Percentiles rank a stretch among this genome's conserved stretches.
These are phyloP conservation scores for Begonia peltatifolia DNA, from an alignment of 306 rosid species.

Conservation along the genomic window DNA sequence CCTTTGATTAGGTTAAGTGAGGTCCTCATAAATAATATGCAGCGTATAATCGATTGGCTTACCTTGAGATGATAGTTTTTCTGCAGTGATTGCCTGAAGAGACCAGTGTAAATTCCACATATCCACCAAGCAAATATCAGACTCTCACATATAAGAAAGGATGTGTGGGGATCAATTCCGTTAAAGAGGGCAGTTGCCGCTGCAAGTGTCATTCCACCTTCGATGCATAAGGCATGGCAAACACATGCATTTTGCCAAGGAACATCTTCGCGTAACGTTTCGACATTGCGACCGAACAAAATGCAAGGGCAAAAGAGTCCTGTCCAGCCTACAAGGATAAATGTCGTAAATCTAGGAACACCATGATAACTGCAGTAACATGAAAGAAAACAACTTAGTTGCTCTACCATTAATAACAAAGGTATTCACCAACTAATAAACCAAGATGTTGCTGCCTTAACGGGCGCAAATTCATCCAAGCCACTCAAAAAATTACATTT, in stretches of 20 bases:
- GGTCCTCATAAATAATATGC: too few species aligned
- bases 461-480: too few species aligned
- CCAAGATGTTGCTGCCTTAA: too few species aligned
- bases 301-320: conserved; percentile 93
- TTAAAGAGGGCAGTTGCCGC: conserved; percentile 49
- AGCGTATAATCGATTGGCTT: background rate
- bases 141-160: conserved; percentile 72
- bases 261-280: conserved; percentile 56
- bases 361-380: background rate
- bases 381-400: too few species aligned
- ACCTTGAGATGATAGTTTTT: conserved; percentile 91
- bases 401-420: background rate
- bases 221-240: conserved; percentile 83
- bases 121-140: conserved; percentile 96
- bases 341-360: background rate
- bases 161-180: conserved; percentile 48
- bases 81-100: conserved; percentile 71
- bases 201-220: conserved; percentile 86
- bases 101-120: conserved; percentile 87
- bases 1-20: too few species aligned
- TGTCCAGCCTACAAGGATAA: conserved; percentile 46
- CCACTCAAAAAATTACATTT: too few species aligned
- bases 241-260: conserved; percentile 74
- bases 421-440: background rate
- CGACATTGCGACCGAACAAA: conserved; percentile 77